Evolutionary conservation across 768 basidiomycete genomes (phyloP), one percentile per base, ranked within the genome.

Genomic region (Rhizopogon vesiculosus): DNA sequence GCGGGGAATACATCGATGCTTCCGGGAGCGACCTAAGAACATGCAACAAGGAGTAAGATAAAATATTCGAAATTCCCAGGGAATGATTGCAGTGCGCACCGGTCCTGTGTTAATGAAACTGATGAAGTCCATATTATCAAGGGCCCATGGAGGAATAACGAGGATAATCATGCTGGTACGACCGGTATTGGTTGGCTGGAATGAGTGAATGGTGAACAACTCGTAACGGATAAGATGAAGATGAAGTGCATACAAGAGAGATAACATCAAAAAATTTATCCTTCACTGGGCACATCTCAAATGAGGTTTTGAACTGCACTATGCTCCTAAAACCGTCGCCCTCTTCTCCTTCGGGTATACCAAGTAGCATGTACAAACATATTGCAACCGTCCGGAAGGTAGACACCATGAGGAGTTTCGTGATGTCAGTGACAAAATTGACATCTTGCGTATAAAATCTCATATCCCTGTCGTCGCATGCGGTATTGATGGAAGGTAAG

Each of bases 371-470:
- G 2, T 45, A 51, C 7, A 55, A 43, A n/a, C 22, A 33, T n/a
- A 46, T 53, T 5, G 43, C 6, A 16, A 48, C n/a, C 12, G 60
- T 59, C 15, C 40, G 48, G 9, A 63, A 22, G 6, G 49, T 45
- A 35, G 31, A 60, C 5, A 18, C 42, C 22, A 42, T 43, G 7
- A 64, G 8, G 42, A 54, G 52, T 19, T 18, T 51, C 10, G 53
- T 54, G 39, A 61, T 12, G 35, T 62, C 56, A 10, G 39, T 46
- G 10, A 54, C 56, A 7, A 28, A 8, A 28, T 40, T 46, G 33
- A 56, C 28, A 12, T 9, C 25, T 51, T 15, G 42, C 3, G 6
- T 1, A 12, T 31, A 25, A 9, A 58, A 54, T 5, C 7, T 6
- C 5, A 22, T 15, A 42, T 56, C 51, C 0, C 22, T 16, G 10